phyloP scores from a whole-genome alignment of 805 yeast species.

The Candida maesae region DNA sequence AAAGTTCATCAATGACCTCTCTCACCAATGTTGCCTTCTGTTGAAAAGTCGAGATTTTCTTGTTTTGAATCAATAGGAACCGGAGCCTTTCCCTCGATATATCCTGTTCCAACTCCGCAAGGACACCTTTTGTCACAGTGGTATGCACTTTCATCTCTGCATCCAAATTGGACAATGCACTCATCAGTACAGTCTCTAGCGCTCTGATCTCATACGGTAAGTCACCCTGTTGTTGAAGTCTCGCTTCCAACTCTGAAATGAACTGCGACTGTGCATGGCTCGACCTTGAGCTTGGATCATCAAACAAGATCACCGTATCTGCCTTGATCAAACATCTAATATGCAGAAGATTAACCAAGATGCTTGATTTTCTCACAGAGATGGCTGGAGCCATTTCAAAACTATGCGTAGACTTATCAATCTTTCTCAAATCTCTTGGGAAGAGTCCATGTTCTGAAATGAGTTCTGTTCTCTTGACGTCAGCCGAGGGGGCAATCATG shows the following conservation, averaged over 20 bases:
- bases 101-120: conserved; percentile 74
- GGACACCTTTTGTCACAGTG: conserved; percentile 67
- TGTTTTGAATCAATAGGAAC: conserved; percentile 76
- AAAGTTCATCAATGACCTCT: conserved; percentile 77
- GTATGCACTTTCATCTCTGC: conserved; percentile 86
- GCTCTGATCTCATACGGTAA: conserved; percentile 91
- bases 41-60: conserved; percentile 76
- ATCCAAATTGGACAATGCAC: conserved; percentile 71
- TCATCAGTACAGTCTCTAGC: conserved; percentile 77
- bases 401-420: conserved; percentile 56
- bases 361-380: conserved; percentile 67
- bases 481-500: conserved; percentile 64
- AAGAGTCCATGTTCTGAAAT: conserved; percentile 71
- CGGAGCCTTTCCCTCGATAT: conserved; percentile 78
- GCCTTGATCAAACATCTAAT: conserved; percentile 74
- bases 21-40: conserved; percentile 81
- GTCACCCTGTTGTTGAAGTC: conserved; percentile 37
- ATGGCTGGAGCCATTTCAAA: conserved; percentile 81
- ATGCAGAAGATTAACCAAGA: conserved; percentile 70
- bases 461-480: conserved; percentile 69
- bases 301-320: conserved; percentile 72
- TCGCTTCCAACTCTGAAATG: conserved; percentile 74
- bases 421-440: conserved; percentile 87
- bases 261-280: conserved; percentile 70
- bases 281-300: conserved; percentile 56